Base-by-base conservation (phyloP, 352 stramenopile genomes). In the Phytophthora rubi region DNA sequence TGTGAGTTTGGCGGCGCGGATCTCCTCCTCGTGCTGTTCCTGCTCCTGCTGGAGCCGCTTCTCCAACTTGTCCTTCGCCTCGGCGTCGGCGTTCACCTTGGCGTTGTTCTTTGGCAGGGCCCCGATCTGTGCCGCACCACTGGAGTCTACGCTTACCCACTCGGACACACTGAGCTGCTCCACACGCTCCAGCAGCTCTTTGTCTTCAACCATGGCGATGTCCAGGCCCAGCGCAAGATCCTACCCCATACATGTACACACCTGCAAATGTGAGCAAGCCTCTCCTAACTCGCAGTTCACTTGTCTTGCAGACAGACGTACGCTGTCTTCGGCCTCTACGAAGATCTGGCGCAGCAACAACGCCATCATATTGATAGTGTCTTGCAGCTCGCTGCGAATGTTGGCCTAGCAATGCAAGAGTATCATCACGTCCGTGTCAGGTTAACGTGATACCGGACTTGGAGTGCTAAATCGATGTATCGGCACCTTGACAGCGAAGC, bases 351-450 rank as follows among this genome's bases (percentile, higher is more conserved):
- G 84, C 61, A 95, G 74, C n/a, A 95, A 64, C 53, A 95, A 61
- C 68, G 85, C 87, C 80, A 92, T 95, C 87, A 93, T 95, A 68
- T 92, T 93, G 76, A 95, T 91, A 47, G 83, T 91, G 71, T 95
- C 87, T 57, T 93, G 83, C 42, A 93, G 71, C 56, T 95, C 87
- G 35, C 85, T 91, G 33, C 85, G 82, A 23, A 91, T 82, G 44
- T 88, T 95, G 3, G 81, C 80, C 86, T 94, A 47, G 61, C 3
- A 47, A 47, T 1, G 6, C 44, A 16, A 35, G 12, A 59, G 2
- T 16, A 42, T 9, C 35, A 42, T 42, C 13, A 13, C 0, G 26
- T 30, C 26, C 26, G 9, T 8, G 26, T 54, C 30, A 61, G 7
- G 13, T 3, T 21, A 26, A 12, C 7, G 16, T 2, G 39, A 48